Conservation (phyloP, 2,329 filamentous ascomycete species). For the Alternaria sp. region DNA sequence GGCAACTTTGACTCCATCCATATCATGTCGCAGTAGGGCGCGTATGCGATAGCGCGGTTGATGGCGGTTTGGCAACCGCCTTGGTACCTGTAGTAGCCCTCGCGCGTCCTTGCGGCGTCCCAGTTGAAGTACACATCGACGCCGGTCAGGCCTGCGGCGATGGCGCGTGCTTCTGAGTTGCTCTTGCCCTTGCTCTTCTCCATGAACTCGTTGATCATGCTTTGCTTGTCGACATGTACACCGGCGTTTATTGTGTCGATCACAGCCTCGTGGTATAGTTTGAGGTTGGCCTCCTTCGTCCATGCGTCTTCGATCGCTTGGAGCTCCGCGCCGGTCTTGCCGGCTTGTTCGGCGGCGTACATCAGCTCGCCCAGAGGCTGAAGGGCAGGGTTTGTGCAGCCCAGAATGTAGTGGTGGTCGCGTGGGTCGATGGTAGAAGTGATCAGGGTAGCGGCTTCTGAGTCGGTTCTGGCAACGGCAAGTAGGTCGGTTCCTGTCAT, state of each 20-base stretch:
- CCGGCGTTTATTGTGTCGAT: conserved; percentile 77
- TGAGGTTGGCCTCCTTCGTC: conserved; percentile 77
- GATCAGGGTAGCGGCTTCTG: conserved; percentile 96
- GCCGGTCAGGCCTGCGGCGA: conserved; percentile 79
- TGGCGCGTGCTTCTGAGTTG: conserved; percentile 78
- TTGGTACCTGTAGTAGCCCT: conserved; percentile 93
- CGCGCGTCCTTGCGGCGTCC: conserved; percentile 89
- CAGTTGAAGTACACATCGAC: conserved; percentile 90
- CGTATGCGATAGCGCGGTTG: conserved; percentile 89
- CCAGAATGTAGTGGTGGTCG: conserved; percentile 93
- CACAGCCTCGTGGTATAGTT: conserved; percentile 91
- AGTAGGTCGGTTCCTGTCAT: conserved; percentile 78
- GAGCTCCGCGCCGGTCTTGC: conserved; percentile 80
- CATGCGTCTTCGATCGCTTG: conserved; percentile 93
- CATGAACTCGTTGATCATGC: conserved; percentile 70
- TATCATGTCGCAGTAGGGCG: conserved; percentile 91
- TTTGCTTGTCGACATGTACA: conserved; percentile 71
- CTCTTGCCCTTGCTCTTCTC: conserved; percentile 78
- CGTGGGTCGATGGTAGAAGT: conserved; percentile 94
- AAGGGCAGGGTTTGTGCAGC: conserved; percentile 82
- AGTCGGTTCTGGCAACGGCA: conserved; percentile 92
- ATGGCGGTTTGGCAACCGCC: conserved; percentile 91
- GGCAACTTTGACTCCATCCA: conserved; percentile 99
- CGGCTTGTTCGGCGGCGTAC: conserved; percentile 79
- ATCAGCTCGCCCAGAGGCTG: conserved; percentile 90